Evolutionary conservation across 2,329 filamentous ascomycete genomes (phyloP).

Genomic region (Cercospora nicotianae): DNA sequence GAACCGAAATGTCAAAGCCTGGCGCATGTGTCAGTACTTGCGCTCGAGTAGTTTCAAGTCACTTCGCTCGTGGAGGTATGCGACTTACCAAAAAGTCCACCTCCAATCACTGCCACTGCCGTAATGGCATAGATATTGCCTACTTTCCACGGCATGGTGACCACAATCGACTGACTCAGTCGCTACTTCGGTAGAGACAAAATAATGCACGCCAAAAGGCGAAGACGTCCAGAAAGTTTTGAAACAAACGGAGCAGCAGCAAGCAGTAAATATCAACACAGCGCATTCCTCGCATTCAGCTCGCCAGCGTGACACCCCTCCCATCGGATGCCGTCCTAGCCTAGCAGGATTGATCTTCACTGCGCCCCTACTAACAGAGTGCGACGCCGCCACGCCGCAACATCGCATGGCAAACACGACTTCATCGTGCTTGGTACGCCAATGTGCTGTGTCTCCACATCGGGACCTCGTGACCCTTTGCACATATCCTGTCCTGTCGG

Average conservation of each 20-base stretch:
- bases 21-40: neutral
- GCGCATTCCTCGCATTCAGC: neutral
- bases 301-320: neutral
- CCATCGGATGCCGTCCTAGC: neutral
- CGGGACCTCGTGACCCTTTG: neutral
- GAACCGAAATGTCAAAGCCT: neutral
- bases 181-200: neutral
- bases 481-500: neutral
- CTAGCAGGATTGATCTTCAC: neutral
- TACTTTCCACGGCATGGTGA: slow-evolving; percentile 29
- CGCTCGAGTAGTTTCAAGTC: neutral
- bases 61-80: neutral
- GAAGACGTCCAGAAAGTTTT: neutral
- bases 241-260: neutral
- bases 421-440: neutral
- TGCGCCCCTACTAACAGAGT: neutral
- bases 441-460: neutral
- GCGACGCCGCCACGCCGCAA: neutral
- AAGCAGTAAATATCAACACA: neutral
- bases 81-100: slow-evolving; percentile 58
- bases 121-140: slow-evolving; percentile 59
- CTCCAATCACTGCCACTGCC: slow-evolving; percentile 60
- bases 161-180: neutral
- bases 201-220: neutral
- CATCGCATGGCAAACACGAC: neutral